A percentile compares a stretch with the other conserved stretches of the same genome.
Evolutionary conservation across 257 asterid genomes (phyloP).

Genomic region (Lycium barbarum): DNA sequence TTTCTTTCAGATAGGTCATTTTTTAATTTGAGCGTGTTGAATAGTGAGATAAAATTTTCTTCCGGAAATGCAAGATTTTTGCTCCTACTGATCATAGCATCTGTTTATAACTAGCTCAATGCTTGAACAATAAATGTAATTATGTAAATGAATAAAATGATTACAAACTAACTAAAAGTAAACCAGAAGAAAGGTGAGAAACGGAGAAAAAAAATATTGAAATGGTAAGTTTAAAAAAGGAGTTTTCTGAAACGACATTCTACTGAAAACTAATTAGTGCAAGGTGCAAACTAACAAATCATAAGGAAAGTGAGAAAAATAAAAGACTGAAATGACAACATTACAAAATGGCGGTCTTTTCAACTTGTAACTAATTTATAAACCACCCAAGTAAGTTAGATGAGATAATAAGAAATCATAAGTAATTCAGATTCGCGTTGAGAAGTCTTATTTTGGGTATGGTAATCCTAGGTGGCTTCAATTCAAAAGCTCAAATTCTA

Average conservation of each 20-base stretch:
- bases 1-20: no score
- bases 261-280: neutral
- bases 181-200: neutral
- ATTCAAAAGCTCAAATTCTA: no score
- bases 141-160: neutral
- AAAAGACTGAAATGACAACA: neutral
- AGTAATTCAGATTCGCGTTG: no score
- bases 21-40: no score
- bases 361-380: constrained; percentile 7
- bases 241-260: neutral
- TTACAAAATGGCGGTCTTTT: neutral
- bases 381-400: neutral
- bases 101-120: no score
- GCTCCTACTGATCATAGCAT: no score
- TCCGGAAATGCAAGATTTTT: no score
- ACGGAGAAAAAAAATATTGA: neutral
- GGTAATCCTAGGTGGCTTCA: no score
- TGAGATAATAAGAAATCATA: neutral
- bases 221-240: neutral
- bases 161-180: neutral
- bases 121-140: no score
- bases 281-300: neutral
- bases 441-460: no score
- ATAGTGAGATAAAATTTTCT: no score
- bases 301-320: neutral